phyloP scores from a whole-genome alignment of 768 basidiomycete species.

The Atractiella rhizophila region DNA sequence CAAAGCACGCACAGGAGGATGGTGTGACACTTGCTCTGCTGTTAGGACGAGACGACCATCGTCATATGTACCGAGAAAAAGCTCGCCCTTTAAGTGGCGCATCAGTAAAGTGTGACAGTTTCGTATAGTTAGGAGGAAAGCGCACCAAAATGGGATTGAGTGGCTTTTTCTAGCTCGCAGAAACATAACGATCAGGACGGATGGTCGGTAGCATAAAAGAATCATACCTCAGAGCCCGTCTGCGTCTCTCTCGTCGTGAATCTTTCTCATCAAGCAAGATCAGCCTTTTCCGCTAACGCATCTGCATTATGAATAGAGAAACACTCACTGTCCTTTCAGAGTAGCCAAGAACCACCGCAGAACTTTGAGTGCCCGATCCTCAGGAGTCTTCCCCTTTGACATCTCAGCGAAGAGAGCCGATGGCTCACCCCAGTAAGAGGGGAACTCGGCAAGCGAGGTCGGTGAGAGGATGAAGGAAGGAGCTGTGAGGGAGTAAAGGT shows the following conservation, averaged over 20 bases:
- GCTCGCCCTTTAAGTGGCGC: too few relatives aligned
- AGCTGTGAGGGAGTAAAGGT: constrained; percentile 23
- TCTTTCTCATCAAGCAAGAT: not conserved
- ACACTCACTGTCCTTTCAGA: constrained; percentile 32
- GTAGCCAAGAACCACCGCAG: constrained; percentile 92
- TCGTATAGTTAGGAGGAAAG: too few relatives aligned
- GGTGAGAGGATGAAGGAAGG: constrained; percentile 64
- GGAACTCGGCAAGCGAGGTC: constrained; percentile 72
- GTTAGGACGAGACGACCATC: constrained; percentile 8
- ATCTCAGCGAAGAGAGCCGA: constrained; percentile 72
- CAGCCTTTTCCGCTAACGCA: not conserved
- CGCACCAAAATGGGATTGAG: constrained; percentile 84
- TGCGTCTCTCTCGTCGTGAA: constrained; percentile 84
- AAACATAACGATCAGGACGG: too few relatives aligned
- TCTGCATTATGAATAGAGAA: not conserved
- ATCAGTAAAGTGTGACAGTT: too few relatives aligned
- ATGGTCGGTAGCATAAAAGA: too few relatives aligned
- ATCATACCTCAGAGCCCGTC: constrained; percentile 88
- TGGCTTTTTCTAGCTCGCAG: constrained; percentile 99
- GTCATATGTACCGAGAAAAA: constrained; percentile 15
- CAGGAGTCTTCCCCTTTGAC: constrained; percentile 43
- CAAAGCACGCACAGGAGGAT: constrained; percentile 26
- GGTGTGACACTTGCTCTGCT: constrained; percentile 49
- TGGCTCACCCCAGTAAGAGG: constrained; percentile 77
- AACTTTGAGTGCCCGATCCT: constrained; percentile 53